A percentile compares a stretch with the other conserved stretches of the same genome.
Evolutionary conservation across 768 basidiomycete genomes (phyloP).

Genomic region (Cubamyces lactineus): DNA sequence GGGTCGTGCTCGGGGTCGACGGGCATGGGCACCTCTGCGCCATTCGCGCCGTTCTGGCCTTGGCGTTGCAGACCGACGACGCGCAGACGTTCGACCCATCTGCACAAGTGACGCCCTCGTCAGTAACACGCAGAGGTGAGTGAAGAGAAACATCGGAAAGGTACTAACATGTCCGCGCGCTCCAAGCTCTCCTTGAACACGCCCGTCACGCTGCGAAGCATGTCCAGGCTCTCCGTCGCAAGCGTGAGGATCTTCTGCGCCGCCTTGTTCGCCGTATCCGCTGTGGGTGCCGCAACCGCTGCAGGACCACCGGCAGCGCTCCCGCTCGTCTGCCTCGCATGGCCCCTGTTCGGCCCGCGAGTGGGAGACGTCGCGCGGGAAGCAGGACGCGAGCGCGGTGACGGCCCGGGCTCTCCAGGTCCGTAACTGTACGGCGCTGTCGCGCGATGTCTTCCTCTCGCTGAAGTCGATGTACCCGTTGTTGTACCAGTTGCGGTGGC

Average conservation of each 20-base stretch:
- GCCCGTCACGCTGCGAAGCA: slow-evolving; percentile 86
- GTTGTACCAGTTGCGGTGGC: slow-evolving; percentile 22
- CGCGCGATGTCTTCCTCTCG: slow-evolving; percentile 14
- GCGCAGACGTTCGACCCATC: slow-evolving; percentile 84
- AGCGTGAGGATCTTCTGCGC: slow-evolving; percentile 82
- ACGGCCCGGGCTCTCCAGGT: slow-evolving; percentile 33
- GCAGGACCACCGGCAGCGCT: background rate
- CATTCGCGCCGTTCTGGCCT: too few relatives aligned
- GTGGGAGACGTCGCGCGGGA: slow-evolving; percentile 38
- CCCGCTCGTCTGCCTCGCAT: slow-evolving; percentile 34
- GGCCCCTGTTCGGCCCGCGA: slow-evolving; percentile 23
- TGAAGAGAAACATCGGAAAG: background rate
- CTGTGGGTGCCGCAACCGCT: slow-evolving; percentile 38
- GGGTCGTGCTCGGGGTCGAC: slow-evolving; percentile 15
- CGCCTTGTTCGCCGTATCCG: slow-evolving; percentile 66
- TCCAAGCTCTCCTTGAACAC: slow-evolving; percentile 89
- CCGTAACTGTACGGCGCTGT: slow-evolving; percentile 35
- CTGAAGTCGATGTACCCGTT: background rate
- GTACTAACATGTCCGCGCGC: slow-evolving; percentile 77
- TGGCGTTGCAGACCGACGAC: slow-evolving; percentile 76
- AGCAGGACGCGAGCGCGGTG: slow-evolving; percentile 30
- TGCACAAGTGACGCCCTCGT: slow-evolving; percentile 31
- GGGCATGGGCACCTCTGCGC: too few relatives aligned
- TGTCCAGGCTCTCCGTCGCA: slow-evolving; percentile 90
- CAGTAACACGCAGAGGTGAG: slow-evolving; percentile 9